Percentiles rank a stretch among this genome's conserved stretches.
phyloP scores from a whole-genome alignment of 192 early-diverging fungal species.

The Podila verticillata region DNA sequence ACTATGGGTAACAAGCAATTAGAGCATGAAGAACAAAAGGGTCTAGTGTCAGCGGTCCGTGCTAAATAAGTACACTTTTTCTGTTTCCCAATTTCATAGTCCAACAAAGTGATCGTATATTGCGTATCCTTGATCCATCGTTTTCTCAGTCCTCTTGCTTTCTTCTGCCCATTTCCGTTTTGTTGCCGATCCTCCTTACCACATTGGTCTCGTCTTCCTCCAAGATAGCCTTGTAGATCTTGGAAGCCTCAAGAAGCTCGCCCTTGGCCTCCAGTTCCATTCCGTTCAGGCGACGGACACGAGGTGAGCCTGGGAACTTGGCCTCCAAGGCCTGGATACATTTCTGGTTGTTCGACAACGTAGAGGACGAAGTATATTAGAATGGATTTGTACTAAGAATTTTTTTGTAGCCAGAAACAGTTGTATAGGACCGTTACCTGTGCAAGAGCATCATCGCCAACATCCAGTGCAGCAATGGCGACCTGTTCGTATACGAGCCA shows the following conservation, averaged over 20 bases:
- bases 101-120: background rate
- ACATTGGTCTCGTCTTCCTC: slow-evolving; percentile 83
- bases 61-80: background rate
- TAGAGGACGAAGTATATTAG: background rate
- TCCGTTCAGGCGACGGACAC: slow-evolving; percentile 78
- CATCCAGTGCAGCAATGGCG: slow-evolving; percentile 81
- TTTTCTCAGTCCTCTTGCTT: background rate
- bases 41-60: background rate
- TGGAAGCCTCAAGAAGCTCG: slow-evolving; percentile 71
- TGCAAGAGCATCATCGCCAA: slow-evolving; percentile 74
- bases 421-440: slow-evolving; percentile 37
- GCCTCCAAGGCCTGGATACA: slow-evolving; percentile 68
- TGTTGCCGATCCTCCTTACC: slow-evolving; percentile 21
- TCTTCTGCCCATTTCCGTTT: background rate
- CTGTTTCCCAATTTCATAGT: background rate
- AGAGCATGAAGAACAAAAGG: background rate
- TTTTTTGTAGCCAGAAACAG: background rate
- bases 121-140: too few species aligned
- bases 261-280: slow-evolving; percentile 84
- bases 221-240: slow-evolving; percentile 80
- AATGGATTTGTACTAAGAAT: background rate
- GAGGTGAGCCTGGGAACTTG: slow-evolving; percentile 74
- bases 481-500: slow-evolving; percentile 88
- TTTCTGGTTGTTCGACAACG: slow-evolving; percentile 48
- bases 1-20: slow-evolving; percentile 13